phyloP scores from a whole-genome alignment of 805 yeast species.

The Saturnispora silvae region DNA sequence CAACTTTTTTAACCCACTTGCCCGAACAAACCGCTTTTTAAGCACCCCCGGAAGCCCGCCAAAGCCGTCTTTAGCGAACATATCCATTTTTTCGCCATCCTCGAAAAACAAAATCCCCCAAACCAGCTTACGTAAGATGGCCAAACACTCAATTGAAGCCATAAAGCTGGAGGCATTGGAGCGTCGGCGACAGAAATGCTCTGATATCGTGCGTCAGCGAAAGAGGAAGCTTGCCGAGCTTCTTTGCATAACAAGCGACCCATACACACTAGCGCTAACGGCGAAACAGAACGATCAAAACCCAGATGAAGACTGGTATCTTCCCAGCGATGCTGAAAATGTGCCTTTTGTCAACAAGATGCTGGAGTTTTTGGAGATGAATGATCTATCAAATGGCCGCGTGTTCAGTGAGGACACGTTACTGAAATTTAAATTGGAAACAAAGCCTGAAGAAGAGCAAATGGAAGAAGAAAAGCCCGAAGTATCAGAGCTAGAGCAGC shows the following conservation, averaged over 20 bases:
- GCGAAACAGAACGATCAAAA: constrained; percentile 27
- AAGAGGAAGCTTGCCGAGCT: constrained; percentile 52
- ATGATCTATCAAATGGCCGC: constrained; percentile 40
- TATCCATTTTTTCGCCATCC: no score
- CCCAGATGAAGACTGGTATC: background rate
- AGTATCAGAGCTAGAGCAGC: background rate
- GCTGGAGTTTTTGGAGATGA: constrained; percentile 37
- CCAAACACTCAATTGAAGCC: constrained; percentile 27
- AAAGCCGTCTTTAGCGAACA: no score
- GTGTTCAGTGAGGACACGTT: constrained; percentile 21
- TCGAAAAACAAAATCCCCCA: no score
- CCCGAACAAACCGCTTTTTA: no score
- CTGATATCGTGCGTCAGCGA: constrained; percentile 37
- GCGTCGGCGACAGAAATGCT: constrained; percentile 31
- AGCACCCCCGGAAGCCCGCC: no score
- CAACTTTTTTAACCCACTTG: no score
- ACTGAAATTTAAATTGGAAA: constrained; percentile 1
- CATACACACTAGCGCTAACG: constrained; percentile 34
- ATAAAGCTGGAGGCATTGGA: constrained; percentile 37
- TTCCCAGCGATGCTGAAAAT: background rate
- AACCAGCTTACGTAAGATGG: no score
- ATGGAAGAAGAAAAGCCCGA: background rate
- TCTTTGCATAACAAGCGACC: constrained; percentile 46
- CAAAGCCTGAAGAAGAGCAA: constrained; percentile 2
- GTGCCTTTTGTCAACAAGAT: constrained; percentile 17